Base-by-base conservation (phyloP, 2,329 filamentous ascomycete genomes). In the Fusarium denticulatum region DNA sequence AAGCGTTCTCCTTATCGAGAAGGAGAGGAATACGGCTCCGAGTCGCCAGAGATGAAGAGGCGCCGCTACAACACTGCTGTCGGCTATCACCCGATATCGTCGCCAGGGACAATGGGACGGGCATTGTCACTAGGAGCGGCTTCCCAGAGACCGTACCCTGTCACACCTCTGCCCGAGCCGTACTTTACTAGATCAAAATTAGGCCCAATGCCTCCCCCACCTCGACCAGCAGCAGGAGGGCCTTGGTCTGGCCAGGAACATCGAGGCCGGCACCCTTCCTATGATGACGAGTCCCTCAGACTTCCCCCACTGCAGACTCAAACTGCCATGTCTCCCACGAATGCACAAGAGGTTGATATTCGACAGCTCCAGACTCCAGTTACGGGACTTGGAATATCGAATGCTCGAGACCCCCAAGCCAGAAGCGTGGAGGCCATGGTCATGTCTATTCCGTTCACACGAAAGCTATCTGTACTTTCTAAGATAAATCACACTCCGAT, bases 381-480 rank as follows among this genome's bases (percentile, higher is more conserved):
- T 36, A 75, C 77, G 22, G 77, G 77, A 11, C 74, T 80, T 60
- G 76, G 75, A 4, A 80, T 76, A 49, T 60, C 71, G 16, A 67
- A 63, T 30, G 30, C 70, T 12, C 69, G 75, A 6, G 79, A 82
- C 43, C 76, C 72, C 59, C 80, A 82, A 82, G 72, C 86, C 78
- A 79, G 80, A 69, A 88, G 85, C 55, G 83, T 93, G 28, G 90
- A 93, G 76, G 89, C 91, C 13, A 91, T 93, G 84, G 90, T 95
- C 67, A 94, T 93, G 90, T 90, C 87, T 32, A 93, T 96, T 58
- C 88, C 92, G 0, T 92, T 93, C 77, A 82, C 90, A 49, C 90
- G 91, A 73, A 97, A 97, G 81, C 89, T 97, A 76, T 90, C 91
- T 55, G 88, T 96, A 5, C 86, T 98, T 39, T 87, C 90, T 22